Percentiles rank a stretch among this genome's conserved stretches.
Conservation (phyloP, 768 basidiomycete species). For the Rickenella mellea region DNA sequence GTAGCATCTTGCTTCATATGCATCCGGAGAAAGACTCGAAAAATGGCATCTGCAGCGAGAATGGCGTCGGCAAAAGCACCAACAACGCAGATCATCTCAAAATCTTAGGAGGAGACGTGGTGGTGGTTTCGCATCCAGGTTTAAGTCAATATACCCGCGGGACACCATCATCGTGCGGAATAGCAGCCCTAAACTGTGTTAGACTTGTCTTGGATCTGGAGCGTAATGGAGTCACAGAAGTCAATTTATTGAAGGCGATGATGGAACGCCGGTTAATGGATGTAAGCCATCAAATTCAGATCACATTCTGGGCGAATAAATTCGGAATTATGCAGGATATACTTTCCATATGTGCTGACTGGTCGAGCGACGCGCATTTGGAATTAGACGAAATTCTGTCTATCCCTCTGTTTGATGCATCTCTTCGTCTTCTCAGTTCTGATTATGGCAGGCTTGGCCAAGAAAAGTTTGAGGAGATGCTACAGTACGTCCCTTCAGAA, state of each 20-base stretch:
- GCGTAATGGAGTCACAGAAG: constrained; percentile 18
- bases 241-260: constrained; percentile 23
- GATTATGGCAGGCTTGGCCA: constrained; percentile 28
- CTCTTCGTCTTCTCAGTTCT: constrained; percentile 24
- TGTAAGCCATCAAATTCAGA: constrained; percentile 17
- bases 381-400: constrained; percentile 44
- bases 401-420: constrained; percentile 38
- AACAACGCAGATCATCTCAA: too few relatives aligned
- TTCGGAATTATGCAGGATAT: constrained; percentile 34
- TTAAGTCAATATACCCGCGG: constrained; percentile 47
- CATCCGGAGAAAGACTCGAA: too few relatives aligned
- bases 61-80: too few relatives aligned
- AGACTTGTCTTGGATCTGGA: constrained; percentile 35
- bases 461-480: constrained; percentile 26
- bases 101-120: constrained; percentile 21
- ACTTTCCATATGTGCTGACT: constrained; percentile 43
- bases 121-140: constrained; percentile 36
- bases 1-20: too few relatives aligned
- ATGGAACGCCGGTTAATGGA: constrained; percentile 24
- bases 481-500: constrained; percentile 13
- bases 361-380: constrained; percentile 44
- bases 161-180: constrained; percentile 48
- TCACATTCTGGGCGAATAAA: constrained; percentile 4
- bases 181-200: constrained; percentile 59
- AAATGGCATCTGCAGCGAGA: too few relatives aligned